Evolutionary conservation across 2,329 filamentous ascomycete genomes (phyloP), one percentile per base, ranked within the genome.

Genomic region (Stemphylium lycopersici): DNA sequence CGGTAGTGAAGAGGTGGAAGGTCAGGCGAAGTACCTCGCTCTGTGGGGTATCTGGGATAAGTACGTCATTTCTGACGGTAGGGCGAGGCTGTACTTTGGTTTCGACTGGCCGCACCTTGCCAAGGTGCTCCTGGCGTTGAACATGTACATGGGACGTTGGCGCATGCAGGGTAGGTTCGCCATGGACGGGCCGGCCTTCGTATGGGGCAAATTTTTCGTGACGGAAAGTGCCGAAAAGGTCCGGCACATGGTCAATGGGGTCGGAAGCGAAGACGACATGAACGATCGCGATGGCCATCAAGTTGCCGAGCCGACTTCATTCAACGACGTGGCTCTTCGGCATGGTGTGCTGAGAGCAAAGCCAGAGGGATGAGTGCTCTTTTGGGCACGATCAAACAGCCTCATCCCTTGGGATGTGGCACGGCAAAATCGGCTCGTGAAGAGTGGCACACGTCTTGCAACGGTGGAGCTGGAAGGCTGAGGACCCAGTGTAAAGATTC

Each of bases 141-240:
- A 70, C 16, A 34, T 70, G 22, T 72, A 64, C 50, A 70, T 72
- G 40, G 68, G 68, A 10, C 43, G 69, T 39, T 71, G 62, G 58
- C 63, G 67, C 22, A 61, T 60, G 54, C 67, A 72, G 48, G 64
- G 65, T 4, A 49, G 44, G 20, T 62, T 66, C 33, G 58, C 66
- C 20, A 50, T 70, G 38, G 53, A 58, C 15, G 68, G 69, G 3
- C 59, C 59, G 10, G 61, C 55, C 10, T 55, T 66, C 20, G 52
- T 59, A 34, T 71, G 68, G 66, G 68, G 66, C 24, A 59, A 46
- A 13, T 58, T 55, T 36, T 65, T 63, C 32, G 53, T 50, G 44
- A 48, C 52, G 40, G 48, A 45, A 37, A 50, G 48, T 13, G 50
- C 48, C 26, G 54, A 48, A 8, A 16, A 48, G 33, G 44, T 52